These are phyloP conservation scores for Plasmodium inui DNA, from an alignment of 169 alveolate species.

Conservation along the genomic window DNA sequence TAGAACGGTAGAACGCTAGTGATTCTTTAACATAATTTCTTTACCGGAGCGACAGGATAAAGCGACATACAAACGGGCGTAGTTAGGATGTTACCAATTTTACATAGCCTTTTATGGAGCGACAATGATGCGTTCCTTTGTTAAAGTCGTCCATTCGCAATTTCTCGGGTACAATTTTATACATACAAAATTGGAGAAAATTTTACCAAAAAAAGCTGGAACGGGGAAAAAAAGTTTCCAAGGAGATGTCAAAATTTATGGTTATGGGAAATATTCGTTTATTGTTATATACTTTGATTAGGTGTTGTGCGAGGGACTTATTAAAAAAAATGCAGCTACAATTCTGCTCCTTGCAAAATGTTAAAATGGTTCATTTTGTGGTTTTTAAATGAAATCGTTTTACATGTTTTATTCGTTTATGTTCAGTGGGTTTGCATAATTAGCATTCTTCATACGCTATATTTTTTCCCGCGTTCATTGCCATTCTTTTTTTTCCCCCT, in stretches of 20 bases:
- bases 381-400: neutral
- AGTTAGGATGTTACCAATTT: neutral
- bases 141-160: neutral
- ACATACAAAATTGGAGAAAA: neutral
- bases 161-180: neutral
- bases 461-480: neutral
- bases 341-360: neutral
- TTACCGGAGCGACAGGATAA: neutral
- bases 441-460: neutral
- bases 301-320: neutral
- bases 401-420: neutral
- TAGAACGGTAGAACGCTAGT: neutral
- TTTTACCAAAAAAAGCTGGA: neutral
- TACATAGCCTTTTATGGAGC: neutral
- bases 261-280: neutral
- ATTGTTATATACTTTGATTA: neutral
- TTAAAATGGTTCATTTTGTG: neutral
- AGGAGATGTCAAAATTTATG: neutral
- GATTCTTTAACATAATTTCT: neutral
- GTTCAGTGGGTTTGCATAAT: neutral
- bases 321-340: neutral
- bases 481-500: neutral
- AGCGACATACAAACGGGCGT: neutral
- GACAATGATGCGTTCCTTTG: neutral
- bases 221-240: neutral